These are phyloP conservation scores for Abrus pulchellus DNA, from an alignment of 306 rosid species.

Conservation along the genomic window DNA sequence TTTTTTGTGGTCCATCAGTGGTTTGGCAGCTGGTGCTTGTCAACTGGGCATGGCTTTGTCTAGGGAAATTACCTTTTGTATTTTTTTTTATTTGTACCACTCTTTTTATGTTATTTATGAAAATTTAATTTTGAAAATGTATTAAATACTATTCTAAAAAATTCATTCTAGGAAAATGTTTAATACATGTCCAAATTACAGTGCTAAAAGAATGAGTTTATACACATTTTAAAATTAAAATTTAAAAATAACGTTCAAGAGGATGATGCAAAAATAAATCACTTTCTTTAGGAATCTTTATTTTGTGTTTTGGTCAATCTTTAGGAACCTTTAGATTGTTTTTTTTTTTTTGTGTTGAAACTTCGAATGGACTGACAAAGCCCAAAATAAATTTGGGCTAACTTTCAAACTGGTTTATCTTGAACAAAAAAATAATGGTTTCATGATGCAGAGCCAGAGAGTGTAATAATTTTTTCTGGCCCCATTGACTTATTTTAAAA, in stretches of 20 bases:
- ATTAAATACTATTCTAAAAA: too few species aligned
- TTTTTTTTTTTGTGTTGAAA: neutral
- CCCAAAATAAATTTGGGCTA: neutral
- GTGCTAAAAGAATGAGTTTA: too few species aligned
- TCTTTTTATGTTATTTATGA: too few species aligned
- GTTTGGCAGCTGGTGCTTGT: neutral
- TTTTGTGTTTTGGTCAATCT: too few species aligned
- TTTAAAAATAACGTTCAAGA: too few species aligned
- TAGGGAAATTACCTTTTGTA: neutral
- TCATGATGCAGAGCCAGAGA: neutral
- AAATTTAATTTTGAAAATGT: too few species aligned
- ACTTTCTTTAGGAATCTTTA: too few species aligned
- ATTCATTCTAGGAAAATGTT: too few species aligned
- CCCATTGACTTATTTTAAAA: neutral
- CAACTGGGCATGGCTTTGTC: neutral
- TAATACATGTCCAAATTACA: too few species aligned
- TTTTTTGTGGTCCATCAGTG: neutral
- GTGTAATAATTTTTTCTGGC: neutral
- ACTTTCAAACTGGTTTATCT: neutral
- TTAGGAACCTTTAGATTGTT: neutral
- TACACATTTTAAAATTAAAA: too few species aligned
- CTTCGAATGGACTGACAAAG: neutral
- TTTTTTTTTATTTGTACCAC: neutral
- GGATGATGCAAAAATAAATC: too few species aligned
- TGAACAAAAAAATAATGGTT: too few species aligned